Conservation (phyloP, 2,329 filamentous ascomycete genomes). For the Microdochium paspali region DNA sequence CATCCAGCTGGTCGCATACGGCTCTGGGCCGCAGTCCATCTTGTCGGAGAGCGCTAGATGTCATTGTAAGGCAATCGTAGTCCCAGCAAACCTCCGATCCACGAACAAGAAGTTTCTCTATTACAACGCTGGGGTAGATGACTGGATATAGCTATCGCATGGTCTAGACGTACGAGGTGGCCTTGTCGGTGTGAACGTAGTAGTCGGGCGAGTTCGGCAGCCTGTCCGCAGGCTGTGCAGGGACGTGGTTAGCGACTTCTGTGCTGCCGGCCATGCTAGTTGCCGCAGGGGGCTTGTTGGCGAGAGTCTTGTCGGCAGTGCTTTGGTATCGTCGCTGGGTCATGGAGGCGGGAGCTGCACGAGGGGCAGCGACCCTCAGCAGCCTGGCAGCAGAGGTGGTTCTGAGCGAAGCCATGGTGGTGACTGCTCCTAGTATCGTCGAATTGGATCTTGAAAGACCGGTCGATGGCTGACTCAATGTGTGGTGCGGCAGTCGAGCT, state of each 20-base stretch:
- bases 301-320: slow-evolving; percentile 13
- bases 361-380: slow-evolving; percentile 34
- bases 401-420: slow-evolving; percentile 59
- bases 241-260: slow-evolving; percentile 9
- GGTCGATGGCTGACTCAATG: background rate
- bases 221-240: background rate
- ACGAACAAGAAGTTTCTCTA: too few relatives aligned
- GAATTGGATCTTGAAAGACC: background rate
- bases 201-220: slow-evolving; percentile 67
- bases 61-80: too few relatives aligned
- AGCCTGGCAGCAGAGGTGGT: slow-evolving; percentile 41
- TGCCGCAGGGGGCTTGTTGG: slow-evolving; percentile 1
- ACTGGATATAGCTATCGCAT: background rate
- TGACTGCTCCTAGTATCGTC: slow-evolving; percentile 2
- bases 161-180: slow-evolving; percentile 64
- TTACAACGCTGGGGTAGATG: background rate
- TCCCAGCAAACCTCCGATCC: too few relatives aligned
- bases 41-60: too few relatives aligned
- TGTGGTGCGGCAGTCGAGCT: background rate
- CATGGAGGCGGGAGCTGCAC: slow-evolving; percentile 27
- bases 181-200: slow-evolving; percentile 70
- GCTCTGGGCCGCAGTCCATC: too few relatives aligned
- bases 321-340: slow-evolving; percentile 42
- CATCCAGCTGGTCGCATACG: too few relatives aligned
- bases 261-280: slow-evolving; percentile 10